Conservation (phyloP, 2,329 filamentous ascomycete species). For the Coniochaeta sp. region DNA sequence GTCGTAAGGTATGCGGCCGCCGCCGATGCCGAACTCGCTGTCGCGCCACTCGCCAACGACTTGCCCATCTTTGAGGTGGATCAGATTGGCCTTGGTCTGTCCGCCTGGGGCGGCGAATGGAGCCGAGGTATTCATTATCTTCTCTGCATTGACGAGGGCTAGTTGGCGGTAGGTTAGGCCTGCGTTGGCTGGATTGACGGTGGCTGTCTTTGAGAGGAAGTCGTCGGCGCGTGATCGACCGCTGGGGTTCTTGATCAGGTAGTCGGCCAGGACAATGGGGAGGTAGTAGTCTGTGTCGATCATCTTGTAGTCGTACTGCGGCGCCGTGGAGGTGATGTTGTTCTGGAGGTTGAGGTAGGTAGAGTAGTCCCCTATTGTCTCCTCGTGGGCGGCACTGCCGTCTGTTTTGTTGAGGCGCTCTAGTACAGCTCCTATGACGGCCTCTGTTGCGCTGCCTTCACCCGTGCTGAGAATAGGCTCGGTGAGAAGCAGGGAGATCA, state of each 20-base stretch:
- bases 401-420: constrained; percentile 53
- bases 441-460: constrained; percentile 47
- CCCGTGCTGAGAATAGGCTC: constrained; percentile 50
- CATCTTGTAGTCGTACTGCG: constrained; percentile 52
- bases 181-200: constrained; percentile 39
- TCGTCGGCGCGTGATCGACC: constrained; percentile 27
- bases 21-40: constrained; percentile 49
- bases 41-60: constrained; percentile 58
- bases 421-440: constrained; percentile 51
- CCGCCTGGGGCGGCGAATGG: constrained; percentile 39
- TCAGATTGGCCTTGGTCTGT: constrained; percentile 44
- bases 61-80: constrained; percentile 46
- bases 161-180: constrained; percentile 47
- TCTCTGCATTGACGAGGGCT: constrained; percentile 42
- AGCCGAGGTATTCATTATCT: constrained; percentile 47
- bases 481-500: constrained; percentile 52
- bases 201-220: constrained; percentile 34
- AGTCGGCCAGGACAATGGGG: constrained; percentile 48
- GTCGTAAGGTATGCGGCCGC: constrained; percentile 56
- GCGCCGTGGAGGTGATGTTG: constrained; percentile 41
- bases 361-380: constrained; percentile 58
- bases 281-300: constrained; percentile 57
- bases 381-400: constrained; percentile 56
- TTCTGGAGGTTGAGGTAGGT: constrained; percentile 50
- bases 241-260: constrained; percentile 41